phyloP scores from a whole-genome alignment of 2,329 filamentous ascomycete genomes.

The Claviceps spartinae region DNA sequence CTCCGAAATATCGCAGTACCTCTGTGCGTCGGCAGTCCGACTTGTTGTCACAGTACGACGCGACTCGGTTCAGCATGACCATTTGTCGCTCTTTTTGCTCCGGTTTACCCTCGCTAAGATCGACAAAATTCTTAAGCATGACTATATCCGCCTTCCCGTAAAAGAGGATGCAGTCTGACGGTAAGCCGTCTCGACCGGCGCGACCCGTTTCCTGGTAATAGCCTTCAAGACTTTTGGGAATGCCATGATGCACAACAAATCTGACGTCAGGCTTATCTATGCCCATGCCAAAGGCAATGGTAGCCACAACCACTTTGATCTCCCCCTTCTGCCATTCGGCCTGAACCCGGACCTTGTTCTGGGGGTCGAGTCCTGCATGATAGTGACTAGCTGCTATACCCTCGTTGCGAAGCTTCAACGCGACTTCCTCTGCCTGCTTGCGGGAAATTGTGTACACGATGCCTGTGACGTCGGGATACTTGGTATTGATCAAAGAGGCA shows the following conservation, averaged over 20 bases:
- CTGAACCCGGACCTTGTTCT: slow-evolving; percentile 59
- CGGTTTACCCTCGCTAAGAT: slow-evolving; percentile 58
- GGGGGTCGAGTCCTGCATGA: slow-evolving; percentile 62
- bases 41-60: slow-evolving; percentile 80
- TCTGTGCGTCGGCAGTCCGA: slow-evolving; percentile 78
- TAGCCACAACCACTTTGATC: slow-evolving; percentile 86
- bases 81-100: slow-evolving; percentile 76
- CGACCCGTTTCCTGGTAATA: slow-evolving; percentile 98
- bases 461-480: slow-evolving; percentile 61
- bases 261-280: slow-evolving; percentile 96
- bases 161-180: slow-evolving; percentile 80
- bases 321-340: slow-evolving; percentile 67
- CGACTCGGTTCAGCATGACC: slow-evolving; percentile 72
- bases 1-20: slow-evolving; percentile 88
- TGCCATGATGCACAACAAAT: slow-evolving; percentile 84
- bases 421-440: slow-evolving; percentile 69
- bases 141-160: slow-evolving; percentile 70
- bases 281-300: slow-evolving; percentile 99
- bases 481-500: slow-evolving; percentile 52
- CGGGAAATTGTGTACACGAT: slow-evolving; percentile 90
- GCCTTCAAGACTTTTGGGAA: slow-evolving; percentile 91
- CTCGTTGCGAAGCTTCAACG: slow-evolving; percentile 49
- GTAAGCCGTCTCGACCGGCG: slow-evolving; percentile 79
- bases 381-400: slow-evolving; percentile 70
- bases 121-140: slow-evolving; percentile 66